phyloP scores from a whole-genome alignment of 116 monocot species.

The Posidonia oceanica region DNA sequence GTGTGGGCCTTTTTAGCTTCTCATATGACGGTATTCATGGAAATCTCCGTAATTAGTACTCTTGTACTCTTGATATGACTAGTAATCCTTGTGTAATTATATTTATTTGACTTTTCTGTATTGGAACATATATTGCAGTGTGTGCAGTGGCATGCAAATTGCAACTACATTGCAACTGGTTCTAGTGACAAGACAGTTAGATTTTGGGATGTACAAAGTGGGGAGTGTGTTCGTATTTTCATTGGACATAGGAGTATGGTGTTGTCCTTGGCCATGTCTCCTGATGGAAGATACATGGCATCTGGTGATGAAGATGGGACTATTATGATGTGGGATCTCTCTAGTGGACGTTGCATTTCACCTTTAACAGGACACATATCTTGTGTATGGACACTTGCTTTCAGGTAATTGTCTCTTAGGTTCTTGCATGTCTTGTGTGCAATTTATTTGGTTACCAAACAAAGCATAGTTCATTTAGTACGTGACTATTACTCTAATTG shows the following conservation, averaged over 20 bases:
- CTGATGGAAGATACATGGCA: constrained; percentile 94
- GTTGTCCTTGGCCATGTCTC: constrained; percentile 87
- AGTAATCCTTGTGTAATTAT: too few relatives aligned
- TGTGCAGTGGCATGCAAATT: constrained; percentile 96
- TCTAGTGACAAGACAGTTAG: constrained; percentile 96
- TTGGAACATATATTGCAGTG: constrained; percentile 35
- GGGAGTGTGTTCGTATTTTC: constrained; percentile 92
- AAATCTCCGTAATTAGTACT: too few relatives aligned
- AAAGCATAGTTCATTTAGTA: too few relatives aligned
- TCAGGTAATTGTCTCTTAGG: constrained; percentile 44
- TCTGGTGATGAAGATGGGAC: constrained; percentile 99
- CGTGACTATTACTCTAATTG: too few relatives aligned
- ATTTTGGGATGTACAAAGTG: constrained; percentile 94
- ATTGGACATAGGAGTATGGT: constrained; percentile 93
- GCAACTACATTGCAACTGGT: constrained; percentile 92
- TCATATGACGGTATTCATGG: too few relatives aligned
- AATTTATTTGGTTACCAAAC: too few relatives aligned
- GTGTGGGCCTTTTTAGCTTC: too few relatives aligned
- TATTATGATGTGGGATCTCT: constrained; percentile 97
- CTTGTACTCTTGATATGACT: too few relatives aligned
- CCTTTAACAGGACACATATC: constrained; percentile 79
- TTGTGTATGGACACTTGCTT: constrained; percentile 95
- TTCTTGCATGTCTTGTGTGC: not conserved
- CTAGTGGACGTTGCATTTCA: constrained; percentile 70
- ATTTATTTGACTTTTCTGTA: too few relatives aligned